Conservation (phyloP, 2,329 filamentous ascomycete species). For the Metarhizium anisopliae region DNA sequence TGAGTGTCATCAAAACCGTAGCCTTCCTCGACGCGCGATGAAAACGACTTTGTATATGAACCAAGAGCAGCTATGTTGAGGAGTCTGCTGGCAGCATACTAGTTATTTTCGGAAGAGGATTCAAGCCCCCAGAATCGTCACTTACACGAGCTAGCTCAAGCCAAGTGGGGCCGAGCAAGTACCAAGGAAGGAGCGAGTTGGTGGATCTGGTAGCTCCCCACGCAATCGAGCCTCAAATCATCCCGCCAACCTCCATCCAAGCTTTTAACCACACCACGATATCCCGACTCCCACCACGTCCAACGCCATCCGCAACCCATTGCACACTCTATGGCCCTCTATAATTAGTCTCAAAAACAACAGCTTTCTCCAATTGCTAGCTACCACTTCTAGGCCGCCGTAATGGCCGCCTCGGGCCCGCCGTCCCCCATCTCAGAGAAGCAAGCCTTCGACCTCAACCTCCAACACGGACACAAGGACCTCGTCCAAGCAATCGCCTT, state of each 20-base stretch:
- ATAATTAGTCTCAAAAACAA: neutral
- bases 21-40: no score
- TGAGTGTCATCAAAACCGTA: no score
- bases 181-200: no score
- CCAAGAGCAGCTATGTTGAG: no score
- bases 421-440: conserved; percentile 35
- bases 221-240: neutral
- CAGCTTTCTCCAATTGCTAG: neutral
- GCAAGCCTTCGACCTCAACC: conserved; percentile 47
- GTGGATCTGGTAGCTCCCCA: no score
- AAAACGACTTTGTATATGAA: no score
- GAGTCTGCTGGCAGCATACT: no score
- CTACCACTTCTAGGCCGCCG: neutral
- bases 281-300: neutral
- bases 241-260: neutral
- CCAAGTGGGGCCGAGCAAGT: no score
- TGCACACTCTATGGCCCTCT: neutral
- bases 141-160: no score
- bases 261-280: neutral
- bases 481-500: conserved; percentile 79
- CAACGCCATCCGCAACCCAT: neutral
- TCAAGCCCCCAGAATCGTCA: no score
- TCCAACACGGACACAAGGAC: conserved; percentile 69
- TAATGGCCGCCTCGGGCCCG: conserved; percentile 22
- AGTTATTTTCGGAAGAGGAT: no score